These are phyloP conservation scores for Tylopilus sp. DNA, from an alignment of 1,284 basidiomycete species.

Conservation along the genomic window DNA sequence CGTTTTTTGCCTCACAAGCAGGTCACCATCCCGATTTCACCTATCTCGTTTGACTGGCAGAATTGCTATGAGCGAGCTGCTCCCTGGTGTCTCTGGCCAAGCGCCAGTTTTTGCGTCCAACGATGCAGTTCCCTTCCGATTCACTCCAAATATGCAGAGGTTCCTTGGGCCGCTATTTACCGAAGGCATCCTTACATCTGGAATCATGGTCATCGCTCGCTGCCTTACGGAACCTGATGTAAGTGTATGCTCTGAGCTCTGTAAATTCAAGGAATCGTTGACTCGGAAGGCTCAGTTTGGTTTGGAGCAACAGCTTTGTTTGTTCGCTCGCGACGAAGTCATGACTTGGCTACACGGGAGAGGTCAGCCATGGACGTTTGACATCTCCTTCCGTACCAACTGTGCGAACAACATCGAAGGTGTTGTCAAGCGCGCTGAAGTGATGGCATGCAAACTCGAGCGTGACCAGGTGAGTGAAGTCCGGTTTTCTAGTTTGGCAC, in stretches of 20 bases:
- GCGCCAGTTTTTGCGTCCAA: conserved; percentile 70
- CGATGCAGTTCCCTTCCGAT: conserved; percentile 93
- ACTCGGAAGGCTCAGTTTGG: conserved; percentile 56
- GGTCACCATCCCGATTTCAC: conserved; percentile 83
- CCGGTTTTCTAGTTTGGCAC: neutral
- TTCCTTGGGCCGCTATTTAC: conserved; percentile 88
- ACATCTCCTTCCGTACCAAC: conserved; percentile 61
- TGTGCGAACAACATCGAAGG: conserved; percentile 74
- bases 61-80: conserved; percentile 85
- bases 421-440: conserved; percentile 81
- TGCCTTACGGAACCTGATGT: conserved; percentile 92
- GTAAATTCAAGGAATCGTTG: neutral
- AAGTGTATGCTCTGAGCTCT: conserved; percentile 19
- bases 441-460: conserved; percentile 80
- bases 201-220: conserved; percentile 87
- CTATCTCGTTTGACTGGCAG: conserved; percentile 85
- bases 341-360: conserved; percentile 62
- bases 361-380: conserved; percentile 49
- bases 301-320: conserved; percentile 80
- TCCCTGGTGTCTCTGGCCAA: conserved; percentile 61
- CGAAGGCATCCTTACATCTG: conserved; percentile 84
- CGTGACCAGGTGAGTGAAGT: conserved; percentile 60
- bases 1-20: conserved; percentile 78
- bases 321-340: conserved; percentile 93
- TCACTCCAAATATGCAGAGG: conserved; percentile 94